Evolutionary conservation across 176 grass and related monocot genomes (phyloP), one percentile per base, ranked within the genome.

Genomic region (Guadua angustifolia): DNA sequence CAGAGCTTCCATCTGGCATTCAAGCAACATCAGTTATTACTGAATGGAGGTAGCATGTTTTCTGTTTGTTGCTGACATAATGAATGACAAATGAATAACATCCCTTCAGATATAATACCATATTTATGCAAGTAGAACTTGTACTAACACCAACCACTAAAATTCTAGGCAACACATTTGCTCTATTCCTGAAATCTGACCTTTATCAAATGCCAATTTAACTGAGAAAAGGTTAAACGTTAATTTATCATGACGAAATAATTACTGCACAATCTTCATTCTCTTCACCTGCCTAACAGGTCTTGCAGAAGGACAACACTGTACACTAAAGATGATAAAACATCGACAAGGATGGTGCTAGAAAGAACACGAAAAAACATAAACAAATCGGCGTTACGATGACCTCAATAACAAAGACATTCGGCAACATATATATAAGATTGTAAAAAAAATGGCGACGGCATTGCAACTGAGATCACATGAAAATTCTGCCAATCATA

Each of bases 1-100:
- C 83, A 85, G 82, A 44, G 55, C 74, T 90, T 73, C 86, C 81
- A 73, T 86, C 94, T 95, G 86, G 67, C 45, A 82, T 73, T 80
- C n/a, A 84, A 50, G 77, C 38, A 74, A 53, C 11, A 60, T 57
- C 50, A 73, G 42, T 69, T 44, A 55, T 66, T 59, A 65, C 26
- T 76, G 25, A 62, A 44, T 22, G 7, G 62, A 36, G 67, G 57
- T 40, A 45, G 6, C 17, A 78, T 36, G 51, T 22, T 67, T 70
- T 40, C 39, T 25, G 45, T 75, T 69, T 21, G 10, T 66, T 45
- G 22, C 39, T 36, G 13, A 64, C 3, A 15, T 24, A 47, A 68
- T 29, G 3, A 64, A 39, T 58, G 7, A 38, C n/a, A 74, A 69
- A 70, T 47, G 36, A 58, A 69, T 47, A 36, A 6, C 64, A 80